A percentile compares a stretch with the other conserved stretches of the same genome.
These are phyloP conservation scores for Barnettozyma hawaiiensis DNA, from an alignment of 1,139 yeast species.

Conservation along the genomic window DNA sequence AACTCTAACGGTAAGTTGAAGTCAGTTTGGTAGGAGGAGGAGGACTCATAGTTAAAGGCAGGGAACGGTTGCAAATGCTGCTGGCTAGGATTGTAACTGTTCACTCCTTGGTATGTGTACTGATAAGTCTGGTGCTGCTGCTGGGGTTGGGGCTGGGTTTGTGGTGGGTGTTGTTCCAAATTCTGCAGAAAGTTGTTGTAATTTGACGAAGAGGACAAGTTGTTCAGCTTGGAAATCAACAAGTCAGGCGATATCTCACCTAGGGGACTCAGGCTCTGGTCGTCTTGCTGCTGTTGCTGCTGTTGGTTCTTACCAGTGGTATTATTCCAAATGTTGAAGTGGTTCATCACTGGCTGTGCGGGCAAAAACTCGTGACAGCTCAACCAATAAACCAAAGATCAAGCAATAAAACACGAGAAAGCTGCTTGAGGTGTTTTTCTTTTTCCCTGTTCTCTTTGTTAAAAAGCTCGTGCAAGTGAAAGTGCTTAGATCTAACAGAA, in stretches of 20 bases:
- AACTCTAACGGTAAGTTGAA: constrained; percentile 53
- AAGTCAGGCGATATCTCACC: constrained; percentile 13
- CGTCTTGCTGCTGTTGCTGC: constrained; percentile 8
- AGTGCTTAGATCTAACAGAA: neutral
- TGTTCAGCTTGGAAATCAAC: constrained; percentile 18
- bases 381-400: neutral
- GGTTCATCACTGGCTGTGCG: constrained; percentile 10
- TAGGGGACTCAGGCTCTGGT: constrained; percentile 5
- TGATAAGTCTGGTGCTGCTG: constrained; percentile 5
- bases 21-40: constrained; percentile 9
- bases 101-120: constrained; percentile 4
- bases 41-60: constrained; percentile 6
- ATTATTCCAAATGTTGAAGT: constrained; percentile 17
- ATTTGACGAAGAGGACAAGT: constrained; percentile 12
- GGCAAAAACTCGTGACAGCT: neutral
- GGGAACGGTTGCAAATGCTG: constrained; percentile 6
- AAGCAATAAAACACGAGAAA: no score
- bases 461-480: no score
- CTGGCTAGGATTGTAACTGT: neutral
- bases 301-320: constrained; percentile 13
- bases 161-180: constrained; percentile 3
- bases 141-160: constrained; percentile 2
- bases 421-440: no score
- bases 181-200: constrained; percentile 11
- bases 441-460: no score